Percentiles rank a stretch among this genome's conserved stretches.
phyloP scores from a whole-genome alignment of 2,329 filamentous ascomycete species.

The Exophiala xenobiotica region DNA sequence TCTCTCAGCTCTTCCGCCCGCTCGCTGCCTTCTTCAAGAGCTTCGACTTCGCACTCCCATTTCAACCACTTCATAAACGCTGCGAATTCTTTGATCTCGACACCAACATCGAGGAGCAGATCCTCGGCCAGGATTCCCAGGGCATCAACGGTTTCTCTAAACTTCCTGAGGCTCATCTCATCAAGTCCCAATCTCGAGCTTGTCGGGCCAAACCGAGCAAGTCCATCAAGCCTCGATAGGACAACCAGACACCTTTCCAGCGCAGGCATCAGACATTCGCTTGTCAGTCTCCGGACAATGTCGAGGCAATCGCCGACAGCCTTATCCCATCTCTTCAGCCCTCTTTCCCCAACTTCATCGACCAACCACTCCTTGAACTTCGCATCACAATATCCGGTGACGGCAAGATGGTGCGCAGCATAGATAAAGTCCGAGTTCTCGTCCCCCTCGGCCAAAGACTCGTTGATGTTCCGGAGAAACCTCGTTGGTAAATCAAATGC shows the following conservation, averaged over 20 bases:
- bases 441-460: slow-evolving; percentile 67
- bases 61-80: slow-evolving; percentile 82
- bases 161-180: slow-evolving; percentile 53
- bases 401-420: slow-evolving; percentile 78
- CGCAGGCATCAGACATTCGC: slow-evolving; percentile 85
- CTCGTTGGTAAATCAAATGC: slow-evolving; percentile 73
- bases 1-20: slow-evolving; percentile 70
- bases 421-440: slow-evolving; percentile 58
- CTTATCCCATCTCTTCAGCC: slow-evolving; percentile 94
- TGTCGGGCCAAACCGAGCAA: slow-evolving; percentile 74
- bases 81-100: slow-evolving; percentile 74
- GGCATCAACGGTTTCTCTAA: slow-evolving; percentile 70
- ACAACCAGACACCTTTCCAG: slow-evolving; percentile 80
- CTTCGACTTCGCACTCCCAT: slow-evolving; percentile 76
- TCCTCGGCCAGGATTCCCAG: slow-evolving; percentile 74
- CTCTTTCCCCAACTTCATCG: slow-evolving; percentile 76
- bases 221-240: slow-evolving; percentile 75
- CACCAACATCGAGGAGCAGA: slow-evolving; percentile 67
- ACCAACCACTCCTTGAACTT: slow-evolving; percentile 83
- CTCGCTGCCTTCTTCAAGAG: slow-evolving; percentile 59
- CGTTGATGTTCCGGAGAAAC: slow-evolving; percentile 76
- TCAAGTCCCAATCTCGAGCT: slow-evolving; percentile 67
- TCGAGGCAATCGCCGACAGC: slow-evolving; percentile 75
- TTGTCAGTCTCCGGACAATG: slow-evolving; percentile 71
- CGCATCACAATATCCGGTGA: slow-evolving; percentile 76